Conservation (phyloP, 2,329 filamentous ascomycete species). For the Cytospora mali region DNA sequence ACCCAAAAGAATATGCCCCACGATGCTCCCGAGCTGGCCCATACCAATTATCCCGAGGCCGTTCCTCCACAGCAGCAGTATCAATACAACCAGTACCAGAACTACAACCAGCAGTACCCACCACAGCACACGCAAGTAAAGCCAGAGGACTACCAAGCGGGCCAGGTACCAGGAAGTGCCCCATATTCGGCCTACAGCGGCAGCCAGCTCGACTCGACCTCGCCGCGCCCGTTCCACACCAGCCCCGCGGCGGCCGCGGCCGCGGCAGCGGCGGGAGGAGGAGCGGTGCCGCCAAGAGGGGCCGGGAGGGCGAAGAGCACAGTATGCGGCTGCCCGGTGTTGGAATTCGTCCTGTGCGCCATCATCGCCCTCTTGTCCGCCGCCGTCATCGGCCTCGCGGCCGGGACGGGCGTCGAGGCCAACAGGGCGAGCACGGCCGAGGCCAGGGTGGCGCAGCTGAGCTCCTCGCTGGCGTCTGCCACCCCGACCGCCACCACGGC, state of each 20-base stretch:
- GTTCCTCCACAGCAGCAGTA: constrained; percentile 8
- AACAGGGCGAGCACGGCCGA: constrained; percentile 43
- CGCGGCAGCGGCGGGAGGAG: too few relatives aligned
- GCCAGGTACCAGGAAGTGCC: neutral
- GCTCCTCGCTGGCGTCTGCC: constrained; percentile 31
- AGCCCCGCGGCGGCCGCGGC: neutral
- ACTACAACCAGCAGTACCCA: constrained; percentile 17
- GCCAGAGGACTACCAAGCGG: constrained; percentile 19
- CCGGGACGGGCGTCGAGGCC: constrained; percentile 46
- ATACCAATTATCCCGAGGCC: constrained; percentile 22
- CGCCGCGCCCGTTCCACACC: constrained; percentile 10
- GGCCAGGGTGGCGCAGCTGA: constrained; percentile 37
- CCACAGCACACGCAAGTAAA: constrained; percentile 12
- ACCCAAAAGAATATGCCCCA: constrained; percentile 19
- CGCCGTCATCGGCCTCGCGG: constrained; percentile 48
- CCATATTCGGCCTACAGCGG: constrained; percentile 23
- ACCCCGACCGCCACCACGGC: constrained; percentile 28
- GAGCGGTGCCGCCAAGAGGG: neutral
- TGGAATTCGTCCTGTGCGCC: constrained; percentile 46
- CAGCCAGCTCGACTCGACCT: constrained; percentile 20
- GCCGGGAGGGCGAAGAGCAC: constrained; percentile 17
- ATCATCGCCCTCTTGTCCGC: constrained; percentile 44
- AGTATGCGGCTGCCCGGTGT: constrained; percentile 42
- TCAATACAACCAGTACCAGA: constrained; percentile 5
- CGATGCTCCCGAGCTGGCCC: constrained; percentile 25